Conservation (phyloP, 1,139 yeast species). For the Suhomyces wounanorum region DNA sequence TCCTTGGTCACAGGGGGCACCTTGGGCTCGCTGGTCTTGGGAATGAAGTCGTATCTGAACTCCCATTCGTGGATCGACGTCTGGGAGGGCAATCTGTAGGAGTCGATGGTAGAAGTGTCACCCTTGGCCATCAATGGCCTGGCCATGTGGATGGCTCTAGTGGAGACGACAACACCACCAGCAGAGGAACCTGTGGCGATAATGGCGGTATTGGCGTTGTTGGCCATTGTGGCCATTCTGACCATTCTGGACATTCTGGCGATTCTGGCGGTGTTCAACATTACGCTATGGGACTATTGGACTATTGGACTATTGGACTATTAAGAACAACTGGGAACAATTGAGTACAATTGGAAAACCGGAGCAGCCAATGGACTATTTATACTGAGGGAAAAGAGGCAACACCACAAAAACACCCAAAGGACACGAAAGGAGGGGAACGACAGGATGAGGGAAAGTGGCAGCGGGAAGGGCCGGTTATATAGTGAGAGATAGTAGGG, state of each 20-base stretch:
- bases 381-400: no score
- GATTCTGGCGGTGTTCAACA: conserved; percentile 2
- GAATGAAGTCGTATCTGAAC: conserved; percentile 53
- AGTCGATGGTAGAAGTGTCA: conserved; percentile 49
- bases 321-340: background rate
- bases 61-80: conserved; percentile 52
- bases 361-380: no score
- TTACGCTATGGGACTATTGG: background rate
- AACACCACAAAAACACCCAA: no score
- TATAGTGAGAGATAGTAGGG: conserved; percentile 2
- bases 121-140: conserved; percentile 34
- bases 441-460: background rate
- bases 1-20: conserved; percentile 55
- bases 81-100: conserved; percentile 48
- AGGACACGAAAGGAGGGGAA: no score
- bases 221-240: no score
- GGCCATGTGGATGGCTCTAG: background rate
- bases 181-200: background rate
- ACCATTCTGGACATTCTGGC: no score
- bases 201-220: background rate
- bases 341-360: background rate
- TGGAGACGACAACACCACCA: background rate
- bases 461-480: background rate
- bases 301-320: background rate
- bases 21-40: conserved; percentile 47